phyloP scores from a whole-genome alignment of 345 rosid species.

The Xanthoceras sorbifolium region DNA sequence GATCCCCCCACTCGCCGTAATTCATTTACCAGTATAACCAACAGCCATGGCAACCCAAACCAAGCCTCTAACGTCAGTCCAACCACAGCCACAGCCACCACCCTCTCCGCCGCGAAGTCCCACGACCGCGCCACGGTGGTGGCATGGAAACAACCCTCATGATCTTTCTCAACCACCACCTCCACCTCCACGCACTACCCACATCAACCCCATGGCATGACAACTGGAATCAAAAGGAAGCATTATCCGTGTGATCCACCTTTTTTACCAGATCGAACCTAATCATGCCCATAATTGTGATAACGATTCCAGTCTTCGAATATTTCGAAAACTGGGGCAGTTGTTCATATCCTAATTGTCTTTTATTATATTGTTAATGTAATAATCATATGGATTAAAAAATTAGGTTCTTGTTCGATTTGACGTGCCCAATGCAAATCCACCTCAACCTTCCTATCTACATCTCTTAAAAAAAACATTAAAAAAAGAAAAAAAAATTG shows the following conservation, averaged over 20 bases:
- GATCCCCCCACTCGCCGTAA: background rate
- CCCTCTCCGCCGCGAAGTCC: slow-evolving; percentile 46
- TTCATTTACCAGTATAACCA: background rate
- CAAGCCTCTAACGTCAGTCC: slow-evolving; percentile 66
- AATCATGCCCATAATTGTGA: background rate
- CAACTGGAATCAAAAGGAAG: too few relatives aligned
- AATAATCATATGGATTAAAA: background rate
- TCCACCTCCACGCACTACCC: slow-evolving; percentile 28
- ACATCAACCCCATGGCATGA: slow-evolving; percentile 39
- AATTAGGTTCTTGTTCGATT: background rate
- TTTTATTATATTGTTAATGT: background rate
- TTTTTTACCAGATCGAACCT: background rate
- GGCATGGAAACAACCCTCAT: slow-evolving; percentile 48
- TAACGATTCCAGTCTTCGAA: background rate
- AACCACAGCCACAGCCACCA: slow-evolving; percentile 47
- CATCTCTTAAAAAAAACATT: background rate
- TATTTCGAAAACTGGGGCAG: background rate
- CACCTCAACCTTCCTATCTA: background rate
- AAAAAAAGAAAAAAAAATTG: background rate
- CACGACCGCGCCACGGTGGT: slow-evolving; percentile 33
- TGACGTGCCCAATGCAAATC: background rate
- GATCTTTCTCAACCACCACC: too few relatives aligned
- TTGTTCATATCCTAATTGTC: background rate
- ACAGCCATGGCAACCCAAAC: slow-evolving; percentile 62
- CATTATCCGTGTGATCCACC: slow-evolving; percentile 24